Evolutionary conservation across 2,329 filamentous ascomycete species (phyloP).

Genomic region (Fusarium sp.): DNA sequence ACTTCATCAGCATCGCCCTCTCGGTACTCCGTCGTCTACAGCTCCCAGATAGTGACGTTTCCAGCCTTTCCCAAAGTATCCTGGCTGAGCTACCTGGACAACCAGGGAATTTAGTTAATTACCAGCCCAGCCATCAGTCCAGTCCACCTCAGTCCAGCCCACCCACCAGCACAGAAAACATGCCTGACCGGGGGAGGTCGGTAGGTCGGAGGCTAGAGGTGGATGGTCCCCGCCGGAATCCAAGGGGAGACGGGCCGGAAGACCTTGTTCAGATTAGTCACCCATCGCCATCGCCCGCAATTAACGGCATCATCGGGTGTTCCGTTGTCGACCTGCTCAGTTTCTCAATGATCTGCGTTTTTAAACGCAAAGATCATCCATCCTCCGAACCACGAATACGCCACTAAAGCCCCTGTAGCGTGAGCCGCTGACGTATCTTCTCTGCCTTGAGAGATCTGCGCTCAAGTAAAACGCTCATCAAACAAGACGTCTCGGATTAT

Average conservation of each 20-base stretch:
- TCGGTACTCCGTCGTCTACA: neutral
- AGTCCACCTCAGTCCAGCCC: neutral
- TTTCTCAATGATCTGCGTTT: neutral
- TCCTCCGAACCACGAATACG: conserved; percentile 8
- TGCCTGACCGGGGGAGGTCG: neutral
- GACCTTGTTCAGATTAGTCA: neutral
- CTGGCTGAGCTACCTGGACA: neutral
- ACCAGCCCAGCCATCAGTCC: neutral
- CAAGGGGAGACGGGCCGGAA: neutral
- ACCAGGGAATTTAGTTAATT: neutral
- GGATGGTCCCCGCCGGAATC: neutral
- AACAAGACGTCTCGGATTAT: neutral
- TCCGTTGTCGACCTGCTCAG: neutral
- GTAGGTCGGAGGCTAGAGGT: neutral
- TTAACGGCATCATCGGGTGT: neutral
- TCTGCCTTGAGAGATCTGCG: conserved; percentile 1
- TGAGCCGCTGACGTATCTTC: conserved; percentile 30
- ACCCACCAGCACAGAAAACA: neutral
- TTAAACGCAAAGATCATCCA: conserved; percentile 2
- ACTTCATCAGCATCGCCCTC: neutral
- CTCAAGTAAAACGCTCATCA: conserved; percentile 2
- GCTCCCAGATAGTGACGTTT: neutral
- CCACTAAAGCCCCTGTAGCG: conserved; percentile 9
- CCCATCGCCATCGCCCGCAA: neutral
- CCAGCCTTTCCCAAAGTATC: neutral